Percentiles rank a stretch among this genome's conserved stretches.
These are phyloP conservation scores for Solanum tarijense DNA, from an alignment of 257 asterid genomes.

Conservation along the genomic window DNA sequence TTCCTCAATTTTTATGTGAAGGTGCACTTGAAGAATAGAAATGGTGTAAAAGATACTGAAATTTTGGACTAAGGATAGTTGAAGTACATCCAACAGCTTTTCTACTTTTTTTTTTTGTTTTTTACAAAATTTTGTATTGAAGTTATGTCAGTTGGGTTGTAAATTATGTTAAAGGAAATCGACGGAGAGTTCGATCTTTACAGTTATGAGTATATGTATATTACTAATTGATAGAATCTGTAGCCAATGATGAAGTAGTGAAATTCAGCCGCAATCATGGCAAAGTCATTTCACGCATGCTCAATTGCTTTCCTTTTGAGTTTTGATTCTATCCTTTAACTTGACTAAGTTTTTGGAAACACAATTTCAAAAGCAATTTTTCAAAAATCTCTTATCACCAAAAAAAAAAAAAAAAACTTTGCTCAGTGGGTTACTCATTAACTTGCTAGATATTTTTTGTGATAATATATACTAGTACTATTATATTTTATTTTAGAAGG, in stretches of 20 bases:
- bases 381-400: no score
- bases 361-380: neutral
- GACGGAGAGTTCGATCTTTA: neutral
- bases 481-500: neutral
- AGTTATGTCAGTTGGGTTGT: neutral
- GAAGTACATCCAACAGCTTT: neutral
- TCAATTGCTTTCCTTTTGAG: neutral
- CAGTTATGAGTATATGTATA: neutral
- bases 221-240: neutral
- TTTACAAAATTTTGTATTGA: neutral
- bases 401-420: no score
- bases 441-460: neutral
- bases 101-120: neutral
- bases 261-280: neutral
- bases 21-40: conserved; percentile 20
- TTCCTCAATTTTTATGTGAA: conserved; percentile 59
- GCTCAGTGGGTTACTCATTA: neutral
- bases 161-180: neutral
- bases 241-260: neutral
- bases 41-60: neutral
- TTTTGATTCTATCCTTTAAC: neutral
- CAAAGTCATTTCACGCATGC: neutral
- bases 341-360: neutral
- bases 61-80: neutral
- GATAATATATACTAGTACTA: no score